Evolutionary conservation across 2,329 filamentous ascomycete genomes (phyloP).

Genomic region (Allantophomopsis cytisporea): DNA sequence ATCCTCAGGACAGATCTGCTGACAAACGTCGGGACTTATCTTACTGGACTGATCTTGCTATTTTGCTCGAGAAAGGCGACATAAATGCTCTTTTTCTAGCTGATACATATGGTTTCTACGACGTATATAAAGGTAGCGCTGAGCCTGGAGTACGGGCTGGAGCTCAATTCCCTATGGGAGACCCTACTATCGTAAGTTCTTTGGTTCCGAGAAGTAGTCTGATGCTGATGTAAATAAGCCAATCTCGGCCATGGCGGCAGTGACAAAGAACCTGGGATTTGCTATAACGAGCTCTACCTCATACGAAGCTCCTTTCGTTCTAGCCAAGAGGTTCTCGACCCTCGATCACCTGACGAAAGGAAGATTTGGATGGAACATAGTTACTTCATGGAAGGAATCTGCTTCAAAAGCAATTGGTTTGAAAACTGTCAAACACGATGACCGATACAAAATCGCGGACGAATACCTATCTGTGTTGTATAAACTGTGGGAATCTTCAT

Average conservation of each 20-base stretch:
- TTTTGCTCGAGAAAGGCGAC: conserved; percentile 42
- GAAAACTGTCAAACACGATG: conserved; percentile 34
- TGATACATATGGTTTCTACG: conserved; percentile 43
- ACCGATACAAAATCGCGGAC: conserved; percentile 48
- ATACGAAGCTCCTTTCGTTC: conserved; percentile 54
- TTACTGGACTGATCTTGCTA: conserved; percentile 46
- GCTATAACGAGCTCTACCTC: conserved; percentile 53
- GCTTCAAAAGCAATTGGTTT: background rate
- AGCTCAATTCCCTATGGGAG: conserved; percentile 53
- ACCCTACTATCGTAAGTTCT: conserved; percentile 11
- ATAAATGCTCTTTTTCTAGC: conserved; percentile 55
- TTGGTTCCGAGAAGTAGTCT: conserved; percentile 23
- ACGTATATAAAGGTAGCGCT: conserved; percentile 46
- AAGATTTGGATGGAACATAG: conserved; percentile 16
- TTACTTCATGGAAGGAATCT: background rate
- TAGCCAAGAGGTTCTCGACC: conserved; percentile 49
- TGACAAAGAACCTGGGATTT: conserved; percentile 48
- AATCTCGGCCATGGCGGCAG: conserved; percentile 54
- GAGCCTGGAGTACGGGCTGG: conserved; percentile 44
- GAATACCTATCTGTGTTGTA: conserved; percentile 51
- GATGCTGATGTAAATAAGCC: conserved; percentile 51
- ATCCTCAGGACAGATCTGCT: conserved; percentile 49
- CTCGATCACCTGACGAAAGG: conserved; percentile 52
- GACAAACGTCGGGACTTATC: conserved; percentile 45
- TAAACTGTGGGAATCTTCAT: conserved; percentile 54